A percentile compares a stretch with the other conserved stretches of the same genome.
phyloP scores from a whole-genome alignment of 208 protist genomes.

The Trypanosoma congolense region DNA sequence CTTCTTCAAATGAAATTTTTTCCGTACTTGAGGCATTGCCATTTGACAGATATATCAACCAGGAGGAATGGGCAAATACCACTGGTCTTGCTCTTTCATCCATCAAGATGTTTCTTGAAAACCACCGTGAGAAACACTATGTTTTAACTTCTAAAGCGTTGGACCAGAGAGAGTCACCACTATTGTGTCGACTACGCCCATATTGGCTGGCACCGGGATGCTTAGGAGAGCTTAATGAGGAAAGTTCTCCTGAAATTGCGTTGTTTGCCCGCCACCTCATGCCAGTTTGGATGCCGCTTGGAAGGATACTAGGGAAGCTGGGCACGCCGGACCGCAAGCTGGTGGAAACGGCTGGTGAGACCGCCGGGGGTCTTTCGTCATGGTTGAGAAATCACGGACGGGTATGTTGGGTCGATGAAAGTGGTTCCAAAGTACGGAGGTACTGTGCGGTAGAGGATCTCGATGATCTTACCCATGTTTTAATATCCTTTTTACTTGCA shows the following conservation, averaged over 20 bases:
- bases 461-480: slow-evolving; percentile 55
- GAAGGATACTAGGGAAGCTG: slow-evolving; percentile 32
- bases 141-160: slow-evolving; percentile 6
- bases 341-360: slow-evolving; percentile 4
- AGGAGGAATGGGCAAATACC: slow-evolving; percentile 8
- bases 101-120: slow-evolving; percentile 5
- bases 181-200: slow-evolving; percentile 52
- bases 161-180: background rate
- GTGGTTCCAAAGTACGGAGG: slow-evolving; percentile 30
- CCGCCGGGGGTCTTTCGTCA: slow-evolving; percentile 8
- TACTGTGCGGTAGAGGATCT: slow-evolving; percentile 43
- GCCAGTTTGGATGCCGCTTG: slow-evolving; percentile 53
- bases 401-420: slow-evolving; percentile 50
- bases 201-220: slow-evolving; percentile 66
- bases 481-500: slow-evolving; percentile 29
- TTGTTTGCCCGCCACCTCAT: slow-evolving; percentile 33
- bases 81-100: slow-evolving; percentile 1
- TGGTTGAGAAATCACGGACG: slow-evolving; percentile 37
- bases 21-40: slow-evolving; percentile 13
- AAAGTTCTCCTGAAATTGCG: slow-evolving; percentile 19
- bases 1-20: slow-evolving; percentile 5
- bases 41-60: slow-evolving; percentile 10
- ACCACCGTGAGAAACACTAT: slow-evolving; percentile 3
- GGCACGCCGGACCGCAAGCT: slow-evolving; percentile 12
- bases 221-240: slow-evolving; percentile 28